These are phyloP conservation scores for Lanmaoa rubissima DNA, from an alignment of 768 basidiomycete genomes.

Conservation along the genomic window DNA sequence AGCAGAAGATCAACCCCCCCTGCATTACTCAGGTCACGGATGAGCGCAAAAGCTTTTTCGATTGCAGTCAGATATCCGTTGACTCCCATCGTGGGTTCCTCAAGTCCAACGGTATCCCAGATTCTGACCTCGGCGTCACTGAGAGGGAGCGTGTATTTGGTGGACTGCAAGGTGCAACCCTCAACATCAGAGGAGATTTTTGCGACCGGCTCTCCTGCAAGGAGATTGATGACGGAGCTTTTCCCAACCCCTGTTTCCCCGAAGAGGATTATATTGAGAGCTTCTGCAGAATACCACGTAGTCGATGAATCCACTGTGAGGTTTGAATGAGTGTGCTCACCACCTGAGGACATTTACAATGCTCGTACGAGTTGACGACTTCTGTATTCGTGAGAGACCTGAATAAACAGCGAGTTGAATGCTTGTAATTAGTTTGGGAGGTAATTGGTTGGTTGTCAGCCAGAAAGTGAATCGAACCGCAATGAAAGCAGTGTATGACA, in stretches of 20 bases:
- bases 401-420: not conserved
- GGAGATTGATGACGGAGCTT: conserved; percentile 45
- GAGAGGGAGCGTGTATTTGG: conserved; percentile 21
- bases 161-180: conserved; percentile 35
- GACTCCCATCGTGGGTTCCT: conserved; percentile 30
- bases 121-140: conserved; percentile 13
- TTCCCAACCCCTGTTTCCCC: conserved; percentile 38
- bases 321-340: conserved; percentile 10
- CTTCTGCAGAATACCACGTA: not conserved
- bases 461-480: conserved; percentile 1
- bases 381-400: conserved; percentile 11
- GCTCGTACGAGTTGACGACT: not conserved
- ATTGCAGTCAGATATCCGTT: conserved; percentile 28
- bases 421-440: not conserved
- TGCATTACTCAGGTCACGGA: conserved; percentile 21
- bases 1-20: conserved; percentile 36
- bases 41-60: conserved; percentile 28
- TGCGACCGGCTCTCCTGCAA: conserved; percentile 31
- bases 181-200: conserved; percentile 31
- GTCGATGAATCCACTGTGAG: not conserved
- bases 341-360: conserved; percentile 17
- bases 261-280: conserved; percentile 31
- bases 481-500: conserved; percentile 4
- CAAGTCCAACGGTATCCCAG: conserved; percentile 33
- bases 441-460: conserved; percentile 3